phyloP scores from a whole-genome alignment of 176 grass and related monocot species.

The Triticum monococcum region DNA sequence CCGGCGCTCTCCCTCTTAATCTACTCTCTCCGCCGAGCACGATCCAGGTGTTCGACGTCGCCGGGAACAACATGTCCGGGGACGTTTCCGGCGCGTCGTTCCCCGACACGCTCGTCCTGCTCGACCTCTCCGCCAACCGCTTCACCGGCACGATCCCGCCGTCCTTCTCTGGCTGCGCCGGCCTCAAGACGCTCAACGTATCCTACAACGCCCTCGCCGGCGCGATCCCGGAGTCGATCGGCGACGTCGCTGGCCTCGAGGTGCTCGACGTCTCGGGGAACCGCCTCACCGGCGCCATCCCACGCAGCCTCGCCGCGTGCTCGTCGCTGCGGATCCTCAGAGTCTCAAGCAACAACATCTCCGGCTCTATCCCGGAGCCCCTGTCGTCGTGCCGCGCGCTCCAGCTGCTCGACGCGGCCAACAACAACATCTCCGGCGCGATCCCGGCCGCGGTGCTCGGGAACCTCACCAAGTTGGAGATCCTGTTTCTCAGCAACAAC shows the following conservation, averaged over 20 bases:
- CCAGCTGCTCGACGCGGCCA: slow-evolving; percentile 61
- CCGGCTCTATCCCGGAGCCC: slow-evolving; percentile 62
- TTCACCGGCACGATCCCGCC: slow-evolving; percentile 57
- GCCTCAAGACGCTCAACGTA: slow-evolving; percentile 60
- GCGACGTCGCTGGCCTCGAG: slow-evolving; percentile 46
- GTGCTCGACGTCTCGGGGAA: slow-evolving; percentile 76
- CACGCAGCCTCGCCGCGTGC: slow-evolving; percentile 46
- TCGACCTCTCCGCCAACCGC: slow-evolving; percentile 72
- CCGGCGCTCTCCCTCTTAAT: slow-evolving; percentile 42
- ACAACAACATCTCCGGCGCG: slow-evolving; percentile 67
- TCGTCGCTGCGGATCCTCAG: slow-evolving; percentile 47
- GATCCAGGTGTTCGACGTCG: slow-evolving; percentile 66
- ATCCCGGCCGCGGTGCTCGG: slow-evolving; percentile 54
- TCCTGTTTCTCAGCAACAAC: slow-evolving; percentile 76
- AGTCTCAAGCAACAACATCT: slow-evolving; percentile 74
- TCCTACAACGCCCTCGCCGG: slow-evolving; percentile 69
- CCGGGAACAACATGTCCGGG: slow-evolving; percentile 82
- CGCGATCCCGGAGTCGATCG: slow-evolving; percentile 42
- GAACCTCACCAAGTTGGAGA: slow-evolving; percentile 68
- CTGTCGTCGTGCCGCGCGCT: slow-evolving; percentile 64
- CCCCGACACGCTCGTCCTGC: slow-evolving; percentile 35
- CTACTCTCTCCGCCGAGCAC: slow-evolving; percentile 36
- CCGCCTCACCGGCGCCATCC: slow-evolving; percentile 57
- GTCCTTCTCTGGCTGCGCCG: slow-evolving; percentile 54
- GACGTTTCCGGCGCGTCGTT: slow-evolving; percentile 43